A percentile compares a stretch with the other conserved stretches of the same genome.
Conservation (phyloP, 2,329 filamentous ascomycete genomes). For the Clonostachys byssicola region DNA sequence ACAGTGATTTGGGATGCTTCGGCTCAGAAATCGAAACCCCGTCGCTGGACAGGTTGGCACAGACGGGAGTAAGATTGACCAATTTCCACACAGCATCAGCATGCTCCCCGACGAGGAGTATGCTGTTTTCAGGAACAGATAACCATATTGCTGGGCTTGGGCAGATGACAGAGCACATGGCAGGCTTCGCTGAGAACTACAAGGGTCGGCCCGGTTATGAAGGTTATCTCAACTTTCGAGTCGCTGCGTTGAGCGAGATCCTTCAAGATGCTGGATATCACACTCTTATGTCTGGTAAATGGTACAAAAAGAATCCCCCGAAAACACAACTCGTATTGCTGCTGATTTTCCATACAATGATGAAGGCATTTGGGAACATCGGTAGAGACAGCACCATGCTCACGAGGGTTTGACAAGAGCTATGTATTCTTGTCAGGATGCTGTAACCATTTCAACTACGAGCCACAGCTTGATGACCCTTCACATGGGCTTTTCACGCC, state of each 20-base stretch:
- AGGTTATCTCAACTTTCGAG: conserved; percentile 56
- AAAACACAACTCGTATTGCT: conserved; percentile 40
- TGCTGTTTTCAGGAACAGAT: conserved; percentile 56
- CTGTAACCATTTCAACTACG: conserved; percentile 48
- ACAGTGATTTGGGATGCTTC: conserved; percentile 19
- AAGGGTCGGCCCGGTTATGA: conserved; percentile 50
- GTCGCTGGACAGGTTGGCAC: conserved; percentile 24
- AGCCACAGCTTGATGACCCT: conserved; percentile 28
- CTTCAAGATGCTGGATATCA: conserved; percentile 54
- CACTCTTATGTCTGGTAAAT: conserved; percentile 59
- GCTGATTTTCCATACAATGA: conserved; percentile 16
- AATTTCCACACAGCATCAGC: conserved; percentile 62
- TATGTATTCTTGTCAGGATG: conserved; percentile 54
- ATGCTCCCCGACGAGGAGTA: conserved; percentile 61
- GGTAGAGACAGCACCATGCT: conserved; percentile 20
- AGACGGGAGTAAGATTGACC: conserved; percentile 47
- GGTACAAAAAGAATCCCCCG: conserved; percentile 33
- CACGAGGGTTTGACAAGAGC: conserved; percentile 52
- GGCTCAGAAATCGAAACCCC: conserved; percentile 24
- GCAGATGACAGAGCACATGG: conserved; percentile 19
- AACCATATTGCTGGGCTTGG: conserved; percentile 55
- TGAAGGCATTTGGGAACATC: too few species aligned
- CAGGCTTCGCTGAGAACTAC: background rate
- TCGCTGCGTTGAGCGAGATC: conserved; percentile 53
- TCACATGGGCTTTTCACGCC: too few species aligned